Conservation (phyloP, 495 filamentous ascomycete species). For the Neurospora sp. region DNA sequence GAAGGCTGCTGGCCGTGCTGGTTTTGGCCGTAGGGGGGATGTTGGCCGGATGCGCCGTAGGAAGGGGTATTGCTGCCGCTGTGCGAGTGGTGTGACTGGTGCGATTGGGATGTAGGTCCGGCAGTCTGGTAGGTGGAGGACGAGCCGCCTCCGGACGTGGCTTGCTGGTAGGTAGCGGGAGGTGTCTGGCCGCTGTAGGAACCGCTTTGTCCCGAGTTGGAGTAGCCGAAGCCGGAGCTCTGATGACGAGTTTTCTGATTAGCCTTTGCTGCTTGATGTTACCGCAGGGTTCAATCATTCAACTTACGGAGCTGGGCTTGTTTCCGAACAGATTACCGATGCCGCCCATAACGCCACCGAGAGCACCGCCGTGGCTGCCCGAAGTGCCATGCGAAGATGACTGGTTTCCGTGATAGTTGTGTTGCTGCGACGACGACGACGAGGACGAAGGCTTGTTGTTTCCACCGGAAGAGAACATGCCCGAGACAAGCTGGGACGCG, state of each 20-base stretch:
- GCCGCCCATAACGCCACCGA: constrained; percentile 35
- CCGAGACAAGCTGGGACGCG: constrained; percentile 36
- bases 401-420: constrained; percentile 27
- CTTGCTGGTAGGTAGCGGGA: constrained; percentile 37
- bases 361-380: constrained; percentile 20
- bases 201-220: constrained; percentile 31
- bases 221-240: constrained; percentile 42
- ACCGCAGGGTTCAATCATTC: neutral
- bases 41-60: constrained; percentile 6
- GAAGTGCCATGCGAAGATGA: constrained; percentile 12
- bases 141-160: constrained; percentile 5
- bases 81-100: constrained; percentile 11
- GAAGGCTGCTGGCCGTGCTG: constrained; percentile 2
- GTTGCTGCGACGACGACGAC: constrained; percentile 15
- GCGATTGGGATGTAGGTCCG: constrained; percentile 4
- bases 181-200: constrained; percentile 40
- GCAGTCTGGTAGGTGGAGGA: constrained; percentile 13
- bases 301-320: constrained; percentile 24
- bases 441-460: constrained; percentile 16
- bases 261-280: neutral
- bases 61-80: constrained; percentile 10
- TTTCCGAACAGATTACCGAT: constrained; percentile 33
- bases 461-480: constrained; percentile 31
- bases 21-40: constrained; percentile 12
- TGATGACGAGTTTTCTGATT: constrained; percentile 15